Evolutionary conservation across 441 rosid species (phyloP).

Genomic region (Flueggea neowawraea): DNA sequence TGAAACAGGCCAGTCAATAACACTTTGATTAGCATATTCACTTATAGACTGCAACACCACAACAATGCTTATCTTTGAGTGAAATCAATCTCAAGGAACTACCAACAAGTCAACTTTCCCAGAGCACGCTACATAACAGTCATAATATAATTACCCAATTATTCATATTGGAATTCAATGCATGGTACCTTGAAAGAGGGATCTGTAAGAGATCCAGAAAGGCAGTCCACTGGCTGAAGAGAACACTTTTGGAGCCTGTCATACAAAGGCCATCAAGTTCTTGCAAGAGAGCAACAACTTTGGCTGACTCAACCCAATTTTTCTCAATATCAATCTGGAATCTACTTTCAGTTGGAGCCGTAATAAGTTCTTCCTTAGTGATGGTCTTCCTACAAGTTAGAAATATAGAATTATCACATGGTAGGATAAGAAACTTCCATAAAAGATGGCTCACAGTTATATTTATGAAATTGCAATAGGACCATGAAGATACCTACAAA

Average conservation of each 20-base stretch:
- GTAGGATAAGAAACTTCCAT: neutral
- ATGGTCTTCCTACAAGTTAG: conserved; percentile 53
- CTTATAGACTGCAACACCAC: too few species aligned
- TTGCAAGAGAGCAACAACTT: conserved; percentile 59
- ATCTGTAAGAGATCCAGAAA: conserved; percentile 92
- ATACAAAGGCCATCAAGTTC: conserved; percentile 76
- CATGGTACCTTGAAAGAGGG: conserved; percentile 77
- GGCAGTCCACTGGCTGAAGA: conserved; percentile 99
- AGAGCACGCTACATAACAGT: too few species aligned
- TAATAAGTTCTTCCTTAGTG: conserved; percentile 79
- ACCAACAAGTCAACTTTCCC: too few species aligned
- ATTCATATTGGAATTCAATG: too few species aligned
- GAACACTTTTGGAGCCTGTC: conserved; percentile 85
- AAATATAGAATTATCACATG: neutral
- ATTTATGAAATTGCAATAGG: conserved; percentile 11
- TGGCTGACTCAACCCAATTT: conserved; percentile 93
- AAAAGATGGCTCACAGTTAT: conserved; percentile 1
- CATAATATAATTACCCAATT: neutral
- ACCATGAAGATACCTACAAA: conserved; percentile 76
- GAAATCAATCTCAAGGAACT: too few species aligned
- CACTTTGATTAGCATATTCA: too few species aligned
- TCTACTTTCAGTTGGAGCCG: conserved; percentile 84
- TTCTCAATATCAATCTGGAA: conserved; percentile 85
- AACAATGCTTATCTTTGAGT: too few species aligned
- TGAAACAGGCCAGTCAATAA: too few species aligned